phyloP scores from a whole-genome alignment of 305 asterid genomes.

The Striga hermonthica region DNA sequence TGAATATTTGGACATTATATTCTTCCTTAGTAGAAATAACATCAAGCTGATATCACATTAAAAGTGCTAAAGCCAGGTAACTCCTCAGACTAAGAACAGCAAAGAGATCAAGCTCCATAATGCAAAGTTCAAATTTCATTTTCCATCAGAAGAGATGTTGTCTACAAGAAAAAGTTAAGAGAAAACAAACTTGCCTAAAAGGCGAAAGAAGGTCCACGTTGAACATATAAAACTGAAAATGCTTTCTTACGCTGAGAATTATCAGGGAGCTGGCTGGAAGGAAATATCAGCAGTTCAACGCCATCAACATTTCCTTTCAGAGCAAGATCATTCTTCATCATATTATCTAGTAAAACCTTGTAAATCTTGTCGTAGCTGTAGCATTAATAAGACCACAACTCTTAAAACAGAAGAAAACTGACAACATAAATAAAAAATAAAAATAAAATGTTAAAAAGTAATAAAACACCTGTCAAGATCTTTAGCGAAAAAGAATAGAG shows the following conservation, averaged over 20 bases:
- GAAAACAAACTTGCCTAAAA: too few species aligned
- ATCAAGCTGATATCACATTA: too few species aligned
- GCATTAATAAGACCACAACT: constrained; percentile 32
- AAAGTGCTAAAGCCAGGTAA: too few species aligned
- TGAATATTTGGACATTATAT: too few species aligned
- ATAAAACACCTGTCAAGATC: constrained; percentile 63
- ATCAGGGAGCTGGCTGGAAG: constrained; percentile 85
- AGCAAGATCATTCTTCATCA: constrained; percentile 88
- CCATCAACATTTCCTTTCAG: constrained; percentile 68
- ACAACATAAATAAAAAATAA: constrained; percentile 15
- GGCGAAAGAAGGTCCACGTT: constrained; percentile 3
- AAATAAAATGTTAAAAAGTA: constrained; percentile 18
- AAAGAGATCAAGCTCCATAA: too few species aligned
- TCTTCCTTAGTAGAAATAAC: too few species aligned
- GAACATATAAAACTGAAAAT: constrained; percentile 3
- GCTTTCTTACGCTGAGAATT: constrained; percentile 65
- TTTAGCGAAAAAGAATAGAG: constrained; percentile 82
- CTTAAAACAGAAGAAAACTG: constrained; percentile 30
- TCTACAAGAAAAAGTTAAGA: too few species aligned
- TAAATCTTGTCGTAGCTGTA: constrained; percentile 77
- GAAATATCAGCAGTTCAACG: constrained; percentile 82
- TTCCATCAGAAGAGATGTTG: too few species aligned
- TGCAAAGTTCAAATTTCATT: too few species aligned
- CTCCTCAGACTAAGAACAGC: too few species aligned
- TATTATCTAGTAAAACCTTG: constrained; percentile 63